Percentiles rank a stretch among this genome's conserved stretches.
phyloP scores from a whole-genome alignment of 2,329 filamentous ascomycete genomes.

The Ophiostoma novo-ulmi region DNA sequence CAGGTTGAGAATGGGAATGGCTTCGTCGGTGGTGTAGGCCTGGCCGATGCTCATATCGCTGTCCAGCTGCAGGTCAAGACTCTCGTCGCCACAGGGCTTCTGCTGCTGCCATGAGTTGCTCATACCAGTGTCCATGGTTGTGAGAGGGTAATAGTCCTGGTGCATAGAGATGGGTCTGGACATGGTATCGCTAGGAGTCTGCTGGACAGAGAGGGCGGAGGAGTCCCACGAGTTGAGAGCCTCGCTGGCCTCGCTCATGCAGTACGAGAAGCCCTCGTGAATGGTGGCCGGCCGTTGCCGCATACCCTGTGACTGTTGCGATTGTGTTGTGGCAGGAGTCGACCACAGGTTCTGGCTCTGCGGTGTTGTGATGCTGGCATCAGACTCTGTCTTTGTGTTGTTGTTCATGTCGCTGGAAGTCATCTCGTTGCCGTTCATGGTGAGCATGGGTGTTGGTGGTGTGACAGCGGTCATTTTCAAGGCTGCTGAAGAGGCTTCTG shows the following conservation, averaged over 20 bases:
- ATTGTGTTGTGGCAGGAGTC: slow-evolving; percentile 39
- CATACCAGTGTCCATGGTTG: slow-evolving; percentile 41
- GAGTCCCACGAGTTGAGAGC: slow-evolving; percentile 55
- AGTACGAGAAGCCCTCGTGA: slow-evolving; percentile 58
- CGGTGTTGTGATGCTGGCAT: slow-evolving; percentile 35
- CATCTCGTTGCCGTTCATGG: slow-evolving; percentile 38
- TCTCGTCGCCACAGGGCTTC: slow-evolving; percentile 52
- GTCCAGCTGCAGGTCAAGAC: slow-evolving; percentile 52
- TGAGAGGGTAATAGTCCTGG: slow-evolving; percentile 52
- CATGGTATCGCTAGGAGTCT: slow-evolving; percentile 48
- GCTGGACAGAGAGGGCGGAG: slow-evolving; percentile 48
- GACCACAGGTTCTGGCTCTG: slow-evolving; percentile 45
- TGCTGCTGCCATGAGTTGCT: slow-evolving; percentile 45
- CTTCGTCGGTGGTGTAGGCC: slow-evolving; percentile 58
- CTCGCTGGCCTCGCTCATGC: slow-evolving; percentile 49
- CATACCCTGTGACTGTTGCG: slow-evolving; percentile 38
- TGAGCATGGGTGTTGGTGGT: slow-evolving; percentile 39
- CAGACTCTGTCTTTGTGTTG: slow-evolving; percentile 40
- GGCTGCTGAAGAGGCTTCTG: slow-evolving; percentile 17
- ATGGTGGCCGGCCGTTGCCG: slow-evolving; percentile 55
- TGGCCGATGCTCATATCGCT: slow-evolving; percentile 57
- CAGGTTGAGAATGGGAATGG: slow-evolving; percentile 57
- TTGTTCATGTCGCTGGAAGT: slow-evolving; percentile 45
- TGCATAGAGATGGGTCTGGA: slow-evolving; percentile 53
- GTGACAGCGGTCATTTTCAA: slow-evolving; percentile 39